A percentile compares a stretch with the other conserved stretches of the same genome.
Evolutionary conservation across 345 rosid genomes (phyloP).

Genomic region (Salix suchowensis): DNA sequence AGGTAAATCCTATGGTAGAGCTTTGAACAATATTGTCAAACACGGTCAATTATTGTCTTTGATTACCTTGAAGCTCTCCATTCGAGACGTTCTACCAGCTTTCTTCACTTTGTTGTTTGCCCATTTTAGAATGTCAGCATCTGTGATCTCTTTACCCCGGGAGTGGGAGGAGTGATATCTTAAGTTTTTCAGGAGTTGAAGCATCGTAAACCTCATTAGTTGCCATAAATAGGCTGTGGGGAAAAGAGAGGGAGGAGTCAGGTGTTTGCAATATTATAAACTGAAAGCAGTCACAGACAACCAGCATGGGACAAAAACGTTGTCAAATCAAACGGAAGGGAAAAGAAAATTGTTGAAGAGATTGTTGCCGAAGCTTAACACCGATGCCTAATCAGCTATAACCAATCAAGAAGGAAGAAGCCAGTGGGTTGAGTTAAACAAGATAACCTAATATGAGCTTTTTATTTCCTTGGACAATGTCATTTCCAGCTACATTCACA

Average conservation of each 20-base stretch:
- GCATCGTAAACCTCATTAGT: slow-evolving; percentile 93
- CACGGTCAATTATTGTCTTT: neutral
- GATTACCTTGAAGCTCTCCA: slow-evolving; percentile 91
- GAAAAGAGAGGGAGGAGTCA: slow-evolving; percentile 11
- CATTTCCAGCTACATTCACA: slow-evolving; percentile 96
- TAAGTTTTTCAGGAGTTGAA: slow-evolving; percentile 87
- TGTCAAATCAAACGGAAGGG: neutral
- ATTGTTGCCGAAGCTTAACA: neutral
- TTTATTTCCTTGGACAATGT: slow-evolving; percentile 88
- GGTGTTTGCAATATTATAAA: neutral
- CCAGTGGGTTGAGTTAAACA: no score
- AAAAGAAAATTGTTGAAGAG: neutral
- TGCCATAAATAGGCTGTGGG: slow-evolving; percentile 88
- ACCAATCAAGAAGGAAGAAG: neutral
- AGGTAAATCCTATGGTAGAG: slow-evolving; percentile 1
- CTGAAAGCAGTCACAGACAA: neutral
- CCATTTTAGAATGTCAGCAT: slow-evolving; percentile 79
- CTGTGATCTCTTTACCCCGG: slow-evolving; percentile 92
- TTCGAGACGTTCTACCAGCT: slow-evolving; percentile 58
- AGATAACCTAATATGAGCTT: slow-evolving; percentile 67
- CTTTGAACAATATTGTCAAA: neutral
- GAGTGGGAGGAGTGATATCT: slow-evolving; percentile 54
- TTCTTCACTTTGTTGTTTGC: slow-evolving; percentile 84
- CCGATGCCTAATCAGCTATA: neutral
- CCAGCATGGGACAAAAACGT: neutral